Evolutionary conservation across 148 eudicot species (phyloP), one percentile per base, ranked within the genome.

Genomic region (Vaccinium darrowii): DNA sequence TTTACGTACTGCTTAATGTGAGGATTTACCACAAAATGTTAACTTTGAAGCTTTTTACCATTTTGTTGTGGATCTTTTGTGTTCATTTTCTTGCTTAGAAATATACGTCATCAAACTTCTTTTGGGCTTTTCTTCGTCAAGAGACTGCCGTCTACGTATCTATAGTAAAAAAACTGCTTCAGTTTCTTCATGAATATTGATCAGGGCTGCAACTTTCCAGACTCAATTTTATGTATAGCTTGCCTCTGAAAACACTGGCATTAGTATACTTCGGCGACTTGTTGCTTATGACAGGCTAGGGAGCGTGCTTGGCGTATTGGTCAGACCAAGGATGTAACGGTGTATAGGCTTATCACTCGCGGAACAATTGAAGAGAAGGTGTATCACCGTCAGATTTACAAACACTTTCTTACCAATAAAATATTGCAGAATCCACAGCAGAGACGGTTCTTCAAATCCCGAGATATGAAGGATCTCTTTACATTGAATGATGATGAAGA

Each of bases 231-330:
- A 23, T 21, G 5, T 47, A 18, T 30, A 56, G 57, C 71, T 63
- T 72, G 30, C 71, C 76, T 75, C 75, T 23, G 54, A 23, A 52
- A 69, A 49, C 78, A 11, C 30, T 76, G 11, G 21, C 75, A 49
- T 82, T 82, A 12, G 25, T 73, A 33, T 82, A 82, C 19, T 82
- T 76, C 53, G 63, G 78, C 43, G 52, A 39, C 51, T 79, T 81
- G 52, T 81, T 81, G 81, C 85, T 84, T 78, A 73, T 86, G 73
- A 90, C 95, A 97, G 99, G 98, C 99, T 60, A 92, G 99, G 81
- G 99, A 95, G 87, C 99, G 99, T 94, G 99, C 99, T 82, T 97
- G 99, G 98, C 99, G 99, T 89, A 91, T 97, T 84, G 99, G 99
- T 86, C 99, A 97, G 91, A 92, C 82, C 80, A 92, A 92, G 83